Base-by-base conservation (phyloP, 2,329 filamentous ascomycete species). In the Furcasterigmium furcatum region DNA sequence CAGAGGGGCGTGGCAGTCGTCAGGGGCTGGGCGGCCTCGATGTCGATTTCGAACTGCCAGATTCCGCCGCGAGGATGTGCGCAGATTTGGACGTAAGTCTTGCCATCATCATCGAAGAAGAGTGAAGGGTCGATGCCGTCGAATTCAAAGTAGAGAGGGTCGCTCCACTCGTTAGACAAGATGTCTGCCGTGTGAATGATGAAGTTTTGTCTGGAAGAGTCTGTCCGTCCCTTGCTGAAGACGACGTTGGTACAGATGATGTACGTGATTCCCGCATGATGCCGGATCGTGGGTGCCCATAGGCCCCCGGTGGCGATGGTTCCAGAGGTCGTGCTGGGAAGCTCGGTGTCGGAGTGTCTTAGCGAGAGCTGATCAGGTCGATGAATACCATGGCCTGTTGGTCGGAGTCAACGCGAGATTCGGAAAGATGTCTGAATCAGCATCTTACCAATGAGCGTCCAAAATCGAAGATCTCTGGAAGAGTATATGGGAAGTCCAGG, bases 71-170 rank as follows among this genome's bases (percentile, higher is more conserved):
- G 12, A 42, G 56, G 48, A 52, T 25, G 35, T 9, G 25, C 58
- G 19, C 43, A 45, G 2, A 38, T 38, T 5, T 45, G 29, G 20
- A 67, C 48, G 43, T 73, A 71, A 10, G 60, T 53, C 7, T 54
- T 56, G 3, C 60, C 63, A 47, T 68, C 60, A 5, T 57, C 51
- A 32, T 73, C 65, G 38, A 70, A 74, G 32, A 76, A 69, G 13
- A 78, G 58, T 55, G 75, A 70, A 0, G 70, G 66, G 41, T 76
- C 73, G 8, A 76, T 73, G 4, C 67, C 69, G n/a, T 62, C 47
- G 21, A 70, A 67, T 1, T 62, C 55, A 41, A 70, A 69, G 29
- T 55, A 52, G 2, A 69, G 50, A 1, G 67, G 57, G 13, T 60
- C 54, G 20, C 55, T 60, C 55, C 55, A 62, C 8, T 48, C 18